Evolutionary conservation across 176 grass and related monocot species (phyloP), one percentile per base, ranked within the genome.

Genomic region (Poa pratensis): DNA sequence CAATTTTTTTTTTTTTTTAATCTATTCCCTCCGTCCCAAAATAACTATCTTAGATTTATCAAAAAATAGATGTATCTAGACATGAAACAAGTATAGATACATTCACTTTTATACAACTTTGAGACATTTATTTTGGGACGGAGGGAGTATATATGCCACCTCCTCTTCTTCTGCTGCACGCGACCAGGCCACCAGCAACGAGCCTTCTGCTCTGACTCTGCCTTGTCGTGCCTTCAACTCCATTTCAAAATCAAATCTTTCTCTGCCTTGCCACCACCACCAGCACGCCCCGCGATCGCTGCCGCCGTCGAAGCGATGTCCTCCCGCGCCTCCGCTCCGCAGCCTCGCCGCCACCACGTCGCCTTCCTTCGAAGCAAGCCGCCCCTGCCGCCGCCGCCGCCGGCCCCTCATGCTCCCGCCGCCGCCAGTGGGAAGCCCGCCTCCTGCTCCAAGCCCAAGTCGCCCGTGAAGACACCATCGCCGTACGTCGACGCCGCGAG

Each of bases 391-490:
- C 73, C 39, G 19, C 71, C 42, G 42, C 42, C 42, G 9, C 9
- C 40, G 8, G 40, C 43, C 2, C 43, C 45, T 48, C 45, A 11
- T 14, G 45, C 55, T 9, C 57, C 18, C 18, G 11, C 19, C 60
- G 37, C 69, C 53, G 8, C 87, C 63, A 53, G 77, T 22, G 89
- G 69, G 45, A 83, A 74, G 40, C 67, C 63, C 48, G 26, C 49
- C 27, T 5, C 75, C 18, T 42, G 39, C 39, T 80, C 80, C 83
- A 91, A 87, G 79, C 89, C 89, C 73, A 91, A 84, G 74, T 84
- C 42, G 22, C 69, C 86, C 18, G 59, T 20, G 13, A 43, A 91
- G 6, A 15, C 2, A 1, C 5, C 84, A 8, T 40, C 86, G 5
- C 50, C 53, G 92, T 94, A 68, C 68, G 84, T 65, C 42, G 40